phyloP scores from a whole-genome alignment of 2,329 filamentous ascomycete genomes.

The Celoporthe dispersa region DNA sequence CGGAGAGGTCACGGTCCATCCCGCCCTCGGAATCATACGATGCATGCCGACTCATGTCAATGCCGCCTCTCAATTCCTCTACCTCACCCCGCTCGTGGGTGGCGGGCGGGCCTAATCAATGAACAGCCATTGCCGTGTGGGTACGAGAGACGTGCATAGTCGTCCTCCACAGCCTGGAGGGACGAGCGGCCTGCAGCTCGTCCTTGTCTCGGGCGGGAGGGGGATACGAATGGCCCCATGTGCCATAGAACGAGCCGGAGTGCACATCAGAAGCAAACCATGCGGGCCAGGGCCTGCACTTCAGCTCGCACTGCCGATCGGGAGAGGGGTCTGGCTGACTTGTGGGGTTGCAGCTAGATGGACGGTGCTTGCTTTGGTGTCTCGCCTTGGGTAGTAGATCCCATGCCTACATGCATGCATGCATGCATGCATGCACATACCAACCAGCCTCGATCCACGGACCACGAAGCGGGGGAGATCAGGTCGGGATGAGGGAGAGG shows the following conservation, averaged over 20 bases:
- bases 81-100: no score
- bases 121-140: background rate
- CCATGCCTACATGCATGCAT: background rate
- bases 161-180: no score
- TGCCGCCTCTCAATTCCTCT: no score
- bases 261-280: background rate
- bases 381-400: background rate
- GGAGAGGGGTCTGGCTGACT: background rate
- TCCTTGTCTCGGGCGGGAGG: background rate
- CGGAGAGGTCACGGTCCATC: background rate
- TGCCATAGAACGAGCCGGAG: background rate
- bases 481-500: no score
- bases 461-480: no score
- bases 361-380: background rate
- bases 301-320: background rate
- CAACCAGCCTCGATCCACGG: no score
- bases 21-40: no score
- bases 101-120: background rate
- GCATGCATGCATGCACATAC: background rate
- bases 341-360: background rate
- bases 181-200: background rate
- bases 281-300: background rate
- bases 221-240: background rate
- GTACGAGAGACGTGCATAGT: background rate
- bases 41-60: no score